These are phyloP conservation scores for Diplodia sapinea DNA, from an alignment of 2,329 filamentous ascomycete genomes.

Conservation along the genomic window DNA sequence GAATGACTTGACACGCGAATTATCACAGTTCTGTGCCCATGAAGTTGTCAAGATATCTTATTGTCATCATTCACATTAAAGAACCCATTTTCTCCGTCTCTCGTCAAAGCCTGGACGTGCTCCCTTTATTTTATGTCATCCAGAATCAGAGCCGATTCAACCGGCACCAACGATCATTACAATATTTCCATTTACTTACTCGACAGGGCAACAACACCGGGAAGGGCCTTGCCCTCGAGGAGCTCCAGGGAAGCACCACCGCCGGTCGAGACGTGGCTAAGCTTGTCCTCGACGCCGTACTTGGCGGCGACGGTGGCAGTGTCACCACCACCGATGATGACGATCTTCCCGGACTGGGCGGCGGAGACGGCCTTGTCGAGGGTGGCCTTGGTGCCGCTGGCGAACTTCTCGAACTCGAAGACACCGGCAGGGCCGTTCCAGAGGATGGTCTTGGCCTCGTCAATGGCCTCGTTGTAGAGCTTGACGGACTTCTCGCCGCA, in stretches of 20 bases:
- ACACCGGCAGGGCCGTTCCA: constrained; percentile 99
- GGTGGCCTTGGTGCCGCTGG: constrained; percentile 87
- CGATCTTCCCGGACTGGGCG: constrained; percentile 83
- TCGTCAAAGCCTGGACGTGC: constrained; percentile 25
- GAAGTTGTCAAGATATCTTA: constrained; percentile 21
- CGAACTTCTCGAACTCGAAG: constrained; percentile 96
- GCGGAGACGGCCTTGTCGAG: constrained; percentile 86
- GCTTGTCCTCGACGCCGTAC: constrained; percentile 93
- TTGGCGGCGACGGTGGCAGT: constrained; percentile 98
- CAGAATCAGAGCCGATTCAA: constrained; percentile 30
- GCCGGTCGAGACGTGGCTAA: constrained; percentile 97
- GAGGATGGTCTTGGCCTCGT: constrained; percentile 90
- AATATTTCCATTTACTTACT: constrained; percentile 61
- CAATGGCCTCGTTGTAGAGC: constrained; percentile 86
- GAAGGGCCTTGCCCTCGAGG: constrained; percentile 96
- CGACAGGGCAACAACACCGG: constrained; percentile 90
- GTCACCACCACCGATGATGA: constrained; percentile 98
- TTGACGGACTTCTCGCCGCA: constrained; percentile 87
- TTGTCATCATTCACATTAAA: constrained; percentile 28
- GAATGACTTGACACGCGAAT: neutral
- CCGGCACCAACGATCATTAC: constrained; percentile 4
- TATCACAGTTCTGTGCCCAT: neutral
- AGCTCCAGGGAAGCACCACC: constrained; percentile 95
- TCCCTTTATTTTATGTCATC: constrained; percentile 30
- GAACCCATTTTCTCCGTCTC: constrained; percentile 2